phyloP scores from a whole-genome alignment of 164 flowering plant genomes.

The Stephania yunnanensis region DNA sequence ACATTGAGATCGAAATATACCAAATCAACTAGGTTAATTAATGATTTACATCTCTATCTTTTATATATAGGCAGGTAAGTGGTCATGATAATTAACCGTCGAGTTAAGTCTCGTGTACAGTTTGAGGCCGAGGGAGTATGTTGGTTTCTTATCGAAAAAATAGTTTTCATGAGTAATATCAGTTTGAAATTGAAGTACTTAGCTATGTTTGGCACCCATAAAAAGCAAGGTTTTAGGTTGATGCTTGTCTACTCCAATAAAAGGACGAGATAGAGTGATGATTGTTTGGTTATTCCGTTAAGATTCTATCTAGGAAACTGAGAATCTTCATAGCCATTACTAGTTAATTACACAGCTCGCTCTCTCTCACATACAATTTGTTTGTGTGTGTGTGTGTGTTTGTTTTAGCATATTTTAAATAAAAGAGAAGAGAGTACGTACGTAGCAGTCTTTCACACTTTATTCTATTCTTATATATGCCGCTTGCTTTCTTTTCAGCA shows the following conservation, averaged over 20 bases:
- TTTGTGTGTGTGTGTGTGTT: too few relatives aligned
- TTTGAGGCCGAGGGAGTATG: too few relatives aligned
- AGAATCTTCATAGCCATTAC: not conserved
- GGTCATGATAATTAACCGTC: too few relatives aligned
- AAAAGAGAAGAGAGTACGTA: slow-evolving; percentile 4
- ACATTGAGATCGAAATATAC: too few relatives aligned
- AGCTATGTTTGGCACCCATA: not conserved
- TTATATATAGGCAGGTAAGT: too few relatives aligned
- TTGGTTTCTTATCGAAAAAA: too few relatives aligned
- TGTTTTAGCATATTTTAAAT: too few relatives aligned
- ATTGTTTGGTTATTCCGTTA: slow-evolving; percentile 4
- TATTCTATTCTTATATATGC: slow-evolving; percentile 28
- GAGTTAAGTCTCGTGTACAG: too few relatives aligned
- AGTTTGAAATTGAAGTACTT: not conserved
- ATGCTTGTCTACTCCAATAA: not conserved
- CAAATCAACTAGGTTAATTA: too few relatives aligned
- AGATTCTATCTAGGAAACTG: slow-evolving; percentile 4
- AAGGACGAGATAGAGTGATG: not conserved
- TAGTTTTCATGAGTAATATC: too few relatives aligned
- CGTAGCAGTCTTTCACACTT: slow-evolving; percentile 29
- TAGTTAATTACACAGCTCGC: slow-evolving; percentile 12
- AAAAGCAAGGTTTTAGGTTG: not conserved
- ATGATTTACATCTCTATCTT: too few relatives aligned
- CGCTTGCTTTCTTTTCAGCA: not conserved
- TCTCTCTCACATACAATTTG: too few relatives aligned